Evolutionary conservation across 164 flowering plant genomes (phyloP), one percentile per base, ranked within the genome.

Genomic region (Magnolia kwangsiensis): DNA sequence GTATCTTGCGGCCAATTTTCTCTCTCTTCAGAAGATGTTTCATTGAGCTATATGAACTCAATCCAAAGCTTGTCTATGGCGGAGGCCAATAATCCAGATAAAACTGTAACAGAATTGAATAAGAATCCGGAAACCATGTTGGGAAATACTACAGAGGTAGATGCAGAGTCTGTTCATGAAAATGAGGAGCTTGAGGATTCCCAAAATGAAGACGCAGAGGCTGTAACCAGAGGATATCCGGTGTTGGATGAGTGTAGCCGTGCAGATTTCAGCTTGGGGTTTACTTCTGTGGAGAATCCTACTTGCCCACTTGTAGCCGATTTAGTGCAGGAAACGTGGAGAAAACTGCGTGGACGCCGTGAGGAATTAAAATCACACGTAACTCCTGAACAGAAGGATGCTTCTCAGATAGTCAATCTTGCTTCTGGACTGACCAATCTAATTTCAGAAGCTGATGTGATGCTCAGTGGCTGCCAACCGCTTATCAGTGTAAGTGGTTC

Each of bases 241-340:
- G 71, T 83, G 67, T 81, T 91, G 93, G 99, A 96, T 86, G 98
- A 96, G 78, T 94, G 98, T 73, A 96, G 99, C 80, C 90, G 93
- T 31, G 87, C 90, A 72, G 90, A 86, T 83, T 88, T 90, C 69
- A 83, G 67, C 61, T 74, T 29, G 74, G 75, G 75, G 51, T 76
- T 78, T 63, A 76, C 73, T 63, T 63, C 76, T 23, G 23, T 80
- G 18, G 74, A 78, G 72, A 74, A 80, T 50, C 71, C 72, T 63
- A 73, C 50, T 49, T 75, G 81, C 59, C 50, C 20, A 20, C 69
- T 50, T 19, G 69, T 21, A 23, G 68, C 70, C 70, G 73, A 85
- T 83, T 66, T 70, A 27, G 92, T 93, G 31, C 88, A 86, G 80
- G 89, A 92, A 73, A 78, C 89, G 73, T 96, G 99, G 99, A 84